Evolutionary conservation across 176 grass and related monocot genomes (phyloP).

Genomic region (Aegilops bicornis): DNA sequence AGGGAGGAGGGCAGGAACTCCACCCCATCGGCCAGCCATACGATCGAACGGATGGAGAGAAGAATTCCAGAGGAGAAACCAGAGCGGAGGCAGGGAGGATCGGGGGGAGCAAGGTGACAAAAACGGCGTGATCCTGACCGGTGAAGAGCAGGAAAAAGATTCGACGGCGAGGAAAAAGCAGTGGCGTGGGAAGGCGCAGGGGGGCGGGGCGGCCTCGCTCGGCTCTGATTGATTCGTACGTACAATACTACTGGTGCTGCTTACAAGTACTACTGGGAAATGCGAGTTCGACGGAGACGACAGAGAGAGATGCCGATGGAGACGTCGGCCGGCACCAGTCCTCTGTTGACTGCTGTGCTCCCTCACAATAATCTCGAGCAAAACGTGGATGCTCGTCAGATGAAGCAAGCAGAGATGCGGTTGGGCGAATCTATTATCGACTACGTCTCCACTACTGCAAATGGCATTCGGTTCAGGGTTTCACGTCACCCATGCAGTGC

Average conservation of each 20-base stretch:
- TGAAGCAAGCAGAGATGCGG: not conserved
- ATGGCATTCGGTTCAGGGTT: not conserved
- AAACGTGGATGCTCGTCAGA: not conserved
- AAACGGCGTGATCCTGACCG: not conserved
- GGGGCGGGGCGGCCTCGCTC: not conserved
- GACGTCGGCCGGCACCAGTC: not conserved
- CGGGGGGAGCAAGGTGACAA: not conserved
- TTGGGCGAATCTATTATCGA: not conserved
- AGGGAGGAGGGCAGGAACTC: no score
- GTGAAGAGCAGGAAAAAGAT: not conserved
- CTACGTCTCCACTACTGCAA: not conserved
- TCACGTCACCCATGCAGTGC: not conserved
- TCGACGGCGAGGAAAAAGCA: not conserved
- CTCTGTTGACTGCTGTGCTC: not conserved
- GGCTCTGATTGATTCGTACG: not conserved
- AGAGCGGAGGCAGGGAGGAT: not conserved
- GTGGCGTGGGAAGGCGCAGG: not conserved
- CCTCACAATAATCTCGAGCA: not conserved
- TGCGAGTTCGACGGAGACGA: not conserved
- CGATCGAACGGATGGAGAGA: not conserved
- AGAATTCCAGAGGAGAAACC: not conserved
- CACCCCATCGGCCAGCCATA: slow-evolving; percentile 5
- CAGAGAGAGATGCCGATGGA: not conserved
- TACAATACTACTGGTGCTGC: not conserved
- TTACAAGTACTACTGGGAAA: not conserved